Conservation (phyloP, 2,329 filamentous ascomycete genomes). For the Phaeophleospora eucalypticola region DNA sequence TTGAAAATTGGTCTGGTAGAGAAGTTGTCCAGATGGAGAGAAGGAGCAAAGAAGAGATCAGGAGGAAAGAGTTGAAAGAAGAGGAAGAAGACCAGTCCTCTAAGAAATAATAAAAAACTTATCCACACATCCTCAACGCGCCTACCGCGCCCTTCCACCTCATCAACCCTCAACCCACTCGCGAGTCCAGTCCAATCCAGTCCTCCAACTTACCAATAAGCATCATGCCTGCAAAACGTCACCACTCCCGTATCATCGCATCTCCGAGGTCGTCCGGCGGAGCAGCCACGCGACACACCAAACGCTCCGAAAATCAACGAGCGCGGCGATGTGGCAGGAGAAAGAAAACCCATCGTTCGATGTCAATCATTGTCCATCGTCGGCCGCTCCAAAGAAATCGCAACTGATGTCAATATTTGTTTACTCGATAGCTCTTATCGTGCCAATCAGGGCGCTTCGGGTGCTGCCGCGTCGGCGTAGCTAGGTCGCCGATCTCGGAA, state of each 20-base stretch:
- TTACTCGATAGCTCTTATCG: background rate
- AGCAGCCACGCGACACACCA: too few relatives aligned
- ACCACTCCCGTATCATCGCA: background rate
- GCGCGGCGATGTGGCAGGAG: background rate
- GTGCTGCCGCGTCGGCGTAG: background rate
- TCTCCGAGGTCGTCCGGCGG: background rate
- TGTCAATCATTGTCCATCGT: too few relatives aligned
- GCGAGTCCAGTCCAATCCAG: background rate
- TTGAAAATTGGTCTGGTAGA: too few relatives aligned
- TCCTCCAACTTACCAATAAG: too few relatives aligned
- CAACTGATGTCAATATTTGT: background rate
- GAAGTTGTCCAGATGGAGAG: too few relatives aligned
- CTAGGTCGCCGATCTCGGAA: background rate
- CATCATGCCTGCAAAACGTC: background rate
- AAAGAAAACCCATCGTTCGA: background rate
- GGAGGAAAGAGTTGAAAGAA: conserved; percentile 2
- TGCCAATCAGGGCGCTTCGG: background rate
- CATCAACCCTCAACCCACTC: background rate
- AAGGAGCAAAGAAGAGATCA: conserved; percentile 1
- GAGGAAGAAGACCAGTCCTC: conserved; percentile 1
- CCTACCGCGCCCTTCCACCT: background rate
- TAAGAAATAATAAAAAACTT: background rate
- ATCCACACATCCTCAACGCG: background rate
- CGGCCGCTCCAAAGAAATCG: background rate
- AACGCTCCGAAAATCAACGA: too few relatives aligned